Percentiles rank a stretch among this genome's conserved stretches.
phyloP scores from a whole-genome alignment of 305 asterid genomes.

The Solanum hybrid region DNA sequence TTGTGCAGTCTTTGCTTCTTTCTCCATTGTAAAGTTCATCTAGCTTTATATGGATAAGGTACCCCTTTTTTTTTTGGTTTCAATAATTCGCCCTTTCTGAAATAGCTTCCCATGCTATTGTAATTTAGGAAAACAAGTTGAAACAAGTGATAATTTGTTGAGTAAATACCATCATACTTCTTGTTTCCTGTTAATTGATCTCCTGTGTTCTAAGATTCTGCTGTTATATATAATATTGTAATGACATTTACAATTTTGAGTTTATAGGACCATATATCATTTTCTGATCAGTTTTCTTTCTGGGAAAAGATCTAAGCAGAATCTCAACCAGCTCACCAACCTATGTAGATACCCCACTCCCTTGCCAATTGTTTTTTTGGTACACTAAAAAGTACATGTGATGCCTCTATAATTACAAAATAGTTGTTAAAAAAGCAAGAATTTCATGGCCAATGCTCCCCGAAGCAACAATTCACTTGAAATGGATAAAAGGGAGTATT shows the following conservation, averaged over 20 bases:
- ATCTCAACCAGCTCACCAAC: background rate
- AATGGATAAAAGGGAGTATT: background rate
- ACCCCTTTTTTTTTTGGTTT: background rate
- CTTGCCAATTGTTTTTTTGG: background rate
- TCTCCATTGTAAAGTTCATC: background rate
- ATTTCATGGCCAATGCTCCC: background rate
- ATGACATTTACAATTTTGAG: background rate
- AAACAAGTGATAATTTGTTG: background rate
- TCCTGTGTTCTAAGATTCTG: background rate
- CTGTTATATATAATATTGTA: background rate
- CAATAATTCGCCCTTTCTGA: background rate
- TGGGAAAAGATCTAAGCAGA: background rate
- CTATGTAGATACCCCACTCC: background rate
- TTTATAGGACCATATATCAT: background rate
- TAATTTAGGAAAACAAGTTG: background rate
- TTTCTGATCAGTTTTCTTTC: background rate
- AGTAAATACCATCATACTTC: background rate
- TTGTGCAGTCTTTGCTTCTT: background rate
- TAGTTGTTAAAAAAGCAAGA: background rate
- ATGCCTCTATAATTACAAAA: background rate
- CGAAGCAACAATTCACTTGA: background rate
- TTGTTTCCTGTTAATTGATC: background rate
- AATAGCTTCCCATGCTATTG: background rate
- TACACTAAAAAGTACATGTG: background rate
- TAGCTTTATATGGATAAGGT: background rate